Evolutionary conservation across 1,139 yeast species (phyloP), one percentile per base, ranked within the genome.

Genomic region (Blastobotrys arbuscula): DNA sequence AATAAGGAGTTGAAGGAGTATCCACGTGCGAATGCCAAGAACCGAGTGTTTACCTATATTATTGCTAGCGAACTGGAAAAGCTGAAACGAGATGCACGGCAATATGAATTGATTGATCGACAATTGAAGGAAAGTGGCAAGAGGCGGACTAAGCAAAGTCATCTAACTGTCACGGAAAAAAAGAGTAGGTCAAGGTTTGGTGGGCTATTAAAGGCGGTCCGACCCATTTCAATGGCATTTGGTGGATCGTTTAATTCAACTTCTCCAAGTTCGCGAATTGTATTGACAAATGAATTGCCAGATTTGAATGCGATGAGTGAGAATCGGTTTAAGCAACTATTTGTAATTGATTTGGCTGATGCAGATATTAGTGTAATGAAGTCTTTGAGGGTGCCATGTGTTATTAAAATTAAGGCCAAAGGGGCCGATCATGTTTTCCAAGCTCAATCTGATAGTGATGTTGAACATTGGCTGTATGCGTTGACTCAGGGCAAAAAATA

Each of bases 381-480:
- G 31, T 16, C 18, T 2, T n/a, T 37, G 23, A 37, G 35, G 19
- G 10, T 30, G 12, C 47, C 47, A 45, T 64, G 68, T 9, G 59
- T 82, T 50, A 85, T 88, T 71, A 83, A 83, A 59, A 70, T 88
- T 40, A 79, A 79, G 21, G 69, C 67, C 50, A 73, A 78, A 19
- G 71, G 69, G 24, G 40, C 55, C n/a, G 90, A 84, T 53, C 78
- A 72, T 58, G 72, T 80, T 41, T 75, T 90, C 61, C 97, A 92
- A 64, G 83, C 94, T 0, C 64, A 76, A 1, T 71, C 67, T 55
- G 83, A 80, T n/a, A 55, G 59, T 2, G 95, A 86, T 34, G 78
- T 85, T 52, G 79, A 78, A 50, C 88, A 82, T 45, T 92, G 97
- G 97, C 72, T 87, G 36, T 70, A 74, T 44, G 61, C 67, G 39